Percentiles rank a stretch among this genome's conserved stretches.
Conservation (phyloP, 2,329 filamentous ascomycete species). For the Sclerotinia minor region DNA sequence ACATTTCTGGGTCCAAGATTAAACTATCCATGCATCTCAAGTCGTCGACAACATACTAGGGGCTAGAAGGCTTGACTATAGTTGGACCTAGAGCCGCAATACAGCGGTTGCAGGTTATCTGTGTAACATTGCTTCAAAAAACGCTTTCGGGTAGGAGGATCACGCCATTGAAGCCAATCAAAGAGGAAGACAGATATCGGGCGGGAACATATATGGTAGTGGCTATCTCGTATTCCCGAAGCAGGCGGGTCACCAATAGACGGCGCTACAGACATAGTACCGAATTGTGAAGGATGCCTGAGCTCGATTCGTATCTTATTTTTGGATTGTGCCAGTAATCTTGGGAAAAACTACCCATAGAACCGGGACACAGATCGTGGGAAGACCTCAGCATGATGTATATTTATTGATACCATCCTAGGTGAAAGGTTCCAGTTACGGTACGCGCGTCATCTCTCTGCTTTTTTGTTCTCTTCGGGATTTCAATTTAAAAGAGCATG, state of each 20-base stretch:
- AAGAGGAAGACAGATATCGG: not conserved
- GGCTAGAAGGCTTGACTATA: conserved; percentile 3
- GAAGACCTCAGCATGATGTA: not conserved
- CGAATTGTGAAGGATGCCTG: not conserved
- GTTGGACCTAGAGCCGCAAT: not conserved
- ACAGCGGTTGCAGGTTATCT: conserved; percentile 9
- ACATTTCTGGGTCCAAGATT: conserved; percentile 13
- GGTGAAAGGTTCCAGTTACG: not conserved
- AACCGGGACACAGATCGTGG: not conserved
- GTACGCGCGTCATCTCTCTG: not conserved
- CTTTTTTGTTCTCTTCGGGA: not conserved
- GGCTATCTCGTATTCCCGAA: not conserved
- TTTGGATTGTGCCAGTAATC: not conserved
- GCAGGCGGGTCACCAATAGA: not conserved
- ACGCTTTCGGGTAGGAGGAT: not conserved
- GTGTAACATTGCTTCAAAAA: conserved; percentile 15
- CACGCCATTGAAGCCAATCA: conserved; percentile 10
- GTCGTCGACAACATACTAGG: not conserved
- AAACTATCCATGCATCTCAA: conserved; percentile 13
- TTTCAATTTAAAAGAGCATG: not conserved
- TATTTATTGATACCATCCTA: not conserved
- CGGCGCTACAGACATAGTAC: not conserved
- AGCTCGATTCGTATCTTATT: not conserved
- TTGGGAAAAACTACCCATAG: not conserved
- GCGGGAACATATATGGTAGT: conserved; percentile 1